phyloP scores from a whole-genome alignment of 768 basidiomycete genomes.

The Hygrophorus russula region DNA sequence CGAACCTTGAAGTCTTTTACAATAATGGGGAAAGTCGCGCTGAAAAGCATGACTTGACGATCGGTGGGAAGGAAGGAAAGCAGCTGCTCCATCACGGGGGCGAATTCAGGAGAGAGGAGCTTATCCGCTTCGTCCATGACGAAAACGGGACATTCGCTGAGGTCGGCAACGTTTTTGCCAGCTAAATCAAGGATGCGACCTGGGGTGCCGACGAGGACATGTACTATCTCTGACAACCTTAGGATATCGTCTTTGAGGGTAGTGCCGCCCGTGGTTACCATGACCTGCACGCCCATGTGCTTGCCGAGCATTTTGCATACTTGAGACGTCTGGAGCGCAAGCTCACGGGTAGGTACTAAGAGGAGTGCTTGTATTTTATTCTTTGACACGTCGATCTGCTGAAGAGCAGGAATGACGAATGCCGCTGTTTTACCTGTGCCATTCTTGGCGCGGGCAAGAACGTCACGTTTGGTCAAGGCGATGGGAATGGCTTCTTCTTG shows the following conservation, averaged over 20 bases:
- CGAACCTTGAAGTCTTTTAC: constrained; percentile 97
- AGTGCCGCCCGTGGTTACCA: constrained; percentile 98
- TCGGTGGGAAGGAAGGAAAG: constrained; percentile 73
- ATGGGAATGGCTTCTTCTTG: constrained; percentile 98
- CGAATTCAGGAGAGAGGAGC: constrained; percentile 92
- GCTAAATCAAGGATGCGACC: constrained; percentile 93
- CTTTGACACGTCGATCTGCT: constrained; percentile 77
- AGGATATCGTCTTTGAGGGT: constrained; percentile 98
- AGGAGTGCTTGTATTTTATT: constrained; percentile 92
- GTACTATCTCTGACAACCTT: constrained; percentile 79
- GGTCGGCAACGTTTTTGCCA: constrained; percentile 86
- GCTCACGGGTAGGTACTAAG: constrained; percentile 96
- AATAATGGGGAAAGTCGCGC: constrained; percentile 97
- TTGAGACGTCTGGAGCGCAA: constrained; percentile 97
- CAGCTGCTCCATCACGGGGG: constrained; percentile 96
- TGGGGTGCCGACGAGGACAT: constrained; percentile 95
- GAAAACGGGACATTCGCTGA: constrained; percentile 90
- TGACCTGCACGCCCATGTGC: constrained; percentile 91
- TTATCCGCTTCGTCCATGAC: constrained; percentile 99
- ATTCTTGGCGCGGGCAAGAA: constrained; percentile 93
- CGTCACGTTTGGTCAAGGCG: constrained; percentile 85
- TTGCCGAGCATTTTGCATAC: constrained; percentile 96
- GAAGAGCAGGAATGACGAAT: constrained; percentile 94
- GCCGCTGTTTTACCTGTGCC: constrained; percentile 98
- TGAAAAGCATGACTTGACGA: constrained; percentile 98